A percentile compares a stretch with the other conserved stretches of the same genome.
These are phyloP conservation scores for Phanerodontia chrysosporium DNA, from an alignment of 768 basidiomycete genomes.

Conservation along the genomic window DNA sequence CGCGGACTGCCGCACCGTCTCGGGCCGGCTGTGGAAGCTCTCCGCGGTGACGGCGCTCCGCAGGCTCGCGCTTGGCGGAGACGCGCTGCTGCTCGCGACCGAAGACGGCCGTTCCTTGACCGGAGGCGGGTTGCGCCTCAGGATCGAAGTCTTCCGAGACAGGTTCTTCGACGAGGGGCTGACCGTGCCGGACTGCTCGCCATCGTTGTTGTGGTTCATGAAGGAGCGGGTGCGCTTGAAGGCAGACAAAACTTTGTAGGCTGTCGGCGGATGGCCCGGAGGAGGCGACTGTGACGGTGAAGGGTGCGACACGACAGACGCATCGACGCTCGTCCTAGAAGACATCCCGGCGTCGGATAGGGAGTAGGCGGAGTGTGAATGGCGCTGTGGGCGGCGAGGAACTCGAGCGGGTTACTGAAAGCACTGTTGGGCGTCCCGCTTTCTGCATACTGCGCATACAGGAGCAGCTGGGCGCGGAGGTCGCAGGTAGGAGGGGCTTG, in stretches of 20 bases:
- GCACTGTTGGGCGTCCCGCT: conserved; percentile 51
- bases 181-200: conserved; percentile 20
- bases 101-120: conserved; percentile 51
- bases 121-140: conserved; percentile 31
- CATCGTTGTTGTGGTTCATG: conserved; percentile 29
- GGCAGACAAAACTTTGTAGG: conserved; percentile 59
- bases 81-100: conserved; percentile 54
- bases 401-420: conserved; percentile 51
- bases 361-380: conserved; percentile 37
- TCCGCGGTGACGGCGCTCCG: conserved; percentile 53
- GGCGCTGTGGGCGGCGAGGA: conserved; percentile 28
- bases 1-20: conserved; percentile 30
- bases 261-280: conserved; percentile 41
- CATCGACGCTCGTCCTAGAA: conserved; percentile 42
- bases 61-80: conserved; percentile 48
- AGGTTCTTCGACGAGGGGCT: conserved; percentile 3
- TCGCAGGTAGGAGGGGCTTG: conserved; percentile 81
- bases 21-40: conserved; percentile 35
- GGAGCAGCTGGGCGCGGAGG: conserved; percentile 72
- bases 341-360: conserved; percentile 52
- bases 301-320: conserved; percentile 19
- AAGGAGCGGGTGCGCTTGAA: conserved; percentile 67
- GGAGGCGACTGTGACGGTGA: conserved; percentile 29
- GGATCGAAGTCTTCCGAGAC: conserved; percentile 30
- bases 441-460: conserved; percentile 76